Conservation (phyloP, 345 rosid species). For the Durio zibethinus region DNA sequence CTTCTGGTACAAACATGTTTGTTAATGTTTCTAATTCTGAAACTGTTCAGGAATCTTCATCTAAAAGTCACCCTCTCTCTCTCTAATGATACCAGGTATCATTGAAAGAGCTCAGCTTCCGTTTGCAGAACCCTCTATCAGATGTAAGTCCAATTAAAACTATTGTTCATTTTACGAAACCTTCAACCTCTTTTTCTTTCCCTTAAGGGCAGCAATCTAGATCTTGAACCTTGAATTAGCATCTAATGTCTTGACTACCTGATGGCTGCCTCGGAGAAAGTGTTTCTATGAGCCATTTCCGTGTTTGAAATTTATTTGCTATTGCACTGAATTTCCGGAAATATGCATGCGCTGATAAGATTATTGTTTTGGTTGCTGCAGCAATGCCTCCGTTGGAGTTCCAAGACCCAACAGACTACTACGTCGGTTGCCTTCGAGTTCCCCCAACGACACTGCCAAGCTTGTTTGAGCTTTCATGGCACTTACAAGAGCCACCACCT, state of each 20-base stretch:
- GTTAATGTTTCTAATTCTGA: slow-evolving; percentile 11
- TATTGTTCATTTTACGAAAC: not conserved
- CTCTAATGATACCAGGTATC: slow-evolving; percentile 34
- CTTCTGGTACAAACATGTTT: slow-evolving; percentile 42
- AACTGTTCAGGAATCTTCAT: slow-evolving; percentile 26
- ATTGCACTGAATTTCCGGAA: not conserved
- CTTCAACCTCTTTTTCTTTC: not conserved
- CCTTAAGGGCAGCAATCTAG: not conserved
- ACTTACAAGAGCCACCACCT: slow-evolving; percentile 85
- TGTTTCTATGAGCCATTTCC: not conserved
- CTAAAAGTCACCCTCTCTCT: not conserved
- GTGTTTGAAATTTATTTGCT: not conserved
- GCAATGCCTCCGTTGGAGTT: slow-evolving; percentile 64
- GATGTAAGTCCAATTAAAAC: slow-evolving; percentile 40
- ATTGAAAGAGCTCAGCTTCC: slow-evolving; percentile 61
- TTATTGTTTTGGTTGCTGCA: slow-evolving; percentile 19
- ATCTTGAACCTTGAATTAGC: not conserved
- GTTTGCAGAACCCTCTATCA: slow-evolving; percentile 47
- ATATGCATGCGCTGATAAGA: not conserved
- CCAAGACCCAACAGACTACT: slow-evolving; percentile 90
- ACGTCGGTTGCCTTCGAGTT: slow-evolving; percentile 55
- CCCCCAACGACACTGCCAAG: slow-evolving; percentile 61
- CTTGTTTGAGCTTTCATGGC: slow-evolving; percentile 78
- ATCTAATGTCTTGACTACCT: not conserved
- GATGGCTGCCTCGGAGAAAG: not conserved